A percentile compares a stretch with the other conserved stretches of the same genome.
Evolutionary conservation across 768 basidiomycete genomes (phyloP).

Genomic region (Suillus clintonianus): DNA sequence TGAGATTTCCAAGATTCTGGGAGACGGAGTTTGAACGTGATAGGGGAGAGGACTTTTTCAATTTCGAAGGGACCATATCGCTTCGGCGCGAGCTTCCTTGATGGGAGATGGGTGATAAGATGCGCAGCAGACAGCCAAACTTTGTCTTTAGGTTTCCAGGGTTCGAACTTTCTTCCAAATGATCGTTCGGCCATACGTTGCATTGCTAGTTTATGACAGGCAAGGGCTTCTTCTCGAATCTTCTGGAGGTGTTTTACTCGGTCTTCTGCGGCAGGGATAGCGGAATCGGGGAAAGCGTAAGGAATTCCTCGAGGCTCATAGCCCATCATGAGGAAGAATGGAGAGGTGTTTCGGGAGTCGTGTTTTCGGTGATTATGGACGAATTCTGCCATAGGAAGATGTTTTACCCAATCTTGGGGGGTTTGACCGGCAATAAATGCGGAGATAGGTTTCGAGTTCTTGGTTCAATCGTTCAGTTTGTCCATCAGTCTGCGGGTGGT

Average conservation of each 20-base stretch:
- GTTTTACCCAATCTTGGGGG: slow-evolving; percentile 1
- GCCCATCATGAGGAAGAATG: slow-evolving; percentile 4
- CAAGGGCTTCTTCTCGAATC: background rate
- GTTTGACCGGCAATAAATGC: background rate
- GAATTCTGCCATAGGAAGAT: slow-evolving; percentile 22
- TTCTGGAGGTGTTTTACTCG: too few relatives aligned
- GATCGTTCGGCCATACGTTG: too few relatives aligned
- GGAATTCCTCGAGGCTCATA: background rate
- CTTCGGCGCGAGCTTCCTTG: too few relatives aligned
- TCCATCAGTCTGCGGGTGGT: slow-evolving; percentile 46
- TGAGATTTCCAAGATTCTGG: background rate
- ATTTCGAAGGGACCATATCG: background rate
- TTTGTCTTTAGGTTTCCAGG: too few relatives aligned
- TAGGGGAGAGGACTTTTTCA: background rate
- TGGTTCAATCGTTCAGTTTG: slow-evolving; percentile 27
- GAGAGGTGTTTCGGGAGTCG: background rate
- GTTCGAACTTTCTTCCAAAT: too few relatives aligned
- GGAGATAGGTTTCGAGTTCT: background rate
- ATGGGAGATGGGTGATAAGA: too few relatives aligned
- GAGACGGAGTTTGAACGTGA: background rate
- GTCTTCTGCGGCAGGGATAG: too few relatives aligned
- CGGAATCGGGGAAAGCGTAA: too few relatives aligned
- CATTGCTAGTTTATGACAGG: background rate
- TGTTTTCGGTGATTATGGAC: background rate
- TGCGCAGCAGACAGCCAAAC: too few relatives aligned